Evolutionary conservation across 768 basidiomycete species (phyloP).

Genomic region (Pleurotus tuoliensis): DNA sequence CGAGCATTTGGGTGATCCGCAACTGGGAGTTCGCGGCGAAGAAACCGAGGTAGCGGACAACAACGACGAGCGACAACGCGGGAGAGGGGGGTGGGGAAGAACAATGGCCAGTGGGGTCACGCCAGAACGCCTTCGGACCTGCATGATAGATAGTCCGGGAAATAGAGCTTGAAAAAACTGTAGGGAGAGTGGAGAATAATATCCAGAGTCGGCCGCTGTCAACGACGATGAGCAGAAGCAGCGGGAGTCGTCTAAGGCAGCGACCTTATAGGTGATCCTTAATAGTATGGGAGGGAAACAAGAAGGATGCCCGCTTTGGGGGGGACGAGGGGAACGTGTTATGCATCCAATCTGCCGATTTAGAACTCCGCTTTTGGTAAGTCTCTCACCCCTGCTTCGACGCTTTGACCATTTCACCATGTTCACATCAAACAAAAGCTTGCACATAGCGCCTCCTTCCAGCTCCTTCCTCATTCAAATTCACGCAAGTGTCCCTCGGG

Average conservation of each 20-base stretch:
- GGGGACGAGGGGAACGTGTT: conserved; percentile 3
- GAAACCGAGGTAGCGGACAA: conserved; percentile 40
- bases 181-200: conserved; percentile 17
- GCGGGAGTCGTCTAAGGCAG: conserved; percentile 2
- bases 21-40: conserved; percentile 60
- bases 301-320: conserved; percentile 7
- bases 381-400: conserved; percentile 4
- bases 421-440: neutral
- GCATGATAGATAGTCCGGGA: conserved; percentile 28
- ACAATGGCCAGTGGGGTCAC: conserved; percentile 58
- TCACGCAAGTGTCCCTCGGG: neutral
- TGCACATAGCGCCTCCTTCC: neutral
- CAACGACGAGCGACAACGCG: conserved; percentile 45
- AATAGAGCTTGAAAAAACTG: conserved; percentile 21
- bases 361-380: neutral
- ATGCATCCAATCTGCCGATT: conserved; percentile 2
- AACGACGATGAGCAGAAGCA: neutral
- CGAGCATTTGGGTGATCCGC: conserved; percentile 49
- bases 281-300: conserved; percentile 10
- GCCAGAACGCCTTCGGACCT: conserved; percentile 47
- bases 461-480: neutral
- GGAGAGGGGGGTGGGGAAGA: conserved; percentile 55
- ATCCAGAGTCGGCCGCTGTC: neutral
- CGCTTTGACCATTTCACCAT: conserved; percentile 10
- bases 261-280: conserved; percentile 8